Conservation (phyloP, 1,284 basidiomycete species). For the Marasmius fiardii region DNA sequence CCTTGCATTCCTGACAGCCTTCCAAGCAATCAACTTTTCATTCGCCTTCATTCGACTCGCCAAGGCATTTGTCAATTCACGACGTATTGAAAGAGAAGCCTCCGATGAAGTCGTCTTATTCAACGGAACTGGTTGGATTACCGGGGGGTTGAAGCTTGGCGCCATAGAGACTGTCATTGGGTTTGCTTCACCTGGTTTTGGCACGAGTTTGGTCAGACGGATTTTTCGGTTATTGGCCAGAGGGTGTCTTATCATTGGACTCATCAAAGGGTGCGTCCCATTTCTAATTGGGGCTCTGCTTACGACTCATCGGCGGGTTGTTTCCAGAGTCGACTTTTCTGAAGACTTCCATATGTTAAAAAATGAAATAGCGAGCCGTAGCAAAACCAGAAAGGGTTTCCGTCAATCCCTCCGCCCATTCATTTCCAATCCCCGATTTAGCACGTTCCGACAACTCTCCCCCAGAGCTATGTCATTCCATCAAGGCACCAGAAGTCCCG, state of each 20-base stretch:
- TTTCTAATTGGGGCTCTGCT: neutral
- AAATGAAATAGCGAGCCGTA: slow-evolving; percentile 28
- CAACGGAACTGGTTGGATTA: slow-evolving; percentile 63
- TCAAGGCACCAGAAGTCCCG: slow-evolving; percentile 17
- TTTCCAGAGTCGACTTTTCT: slow-evolving; percentile 36
- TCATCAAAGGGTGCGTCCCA: slow-evolving; percentile 57
- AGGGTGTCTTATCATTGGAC: slow-evolving; percentile 52
- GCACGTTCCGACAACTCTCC: slow-evolving; percentile 51
- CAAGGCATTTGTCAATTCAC: slow-evolving; percentile 45
- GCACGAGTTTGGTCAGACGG: slow-evolving; percentile 48
- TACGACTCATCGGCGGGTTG: too few relatives aligned
- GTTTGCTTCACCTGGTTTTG: slow-evolving; percentile 53
- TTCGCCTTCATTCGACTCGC: slow-evolving; percentile 57
- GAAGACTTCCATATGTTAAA: slow-evolving; percentile 40
- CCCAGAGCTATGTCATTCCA: slow-evolving; percentile 36
- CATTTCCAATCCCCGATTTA: slow-evolving; percentile 53
- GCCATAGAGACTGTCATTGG: slow-evolving; percentile 64
- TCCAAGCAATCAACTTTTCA: slow-evolving; percentile 54
- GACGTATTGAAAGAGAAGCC: slow-evolving; percentile 42
- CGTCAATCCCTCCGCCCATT: slow-evolving; percentile 38
- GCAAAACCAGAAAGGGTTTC: slow-evolving; percentile 14
- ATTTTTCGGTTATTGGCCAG: slow-evolving; percentile 54
- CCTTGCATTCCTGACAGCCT: slow-evolving; percentile 52
- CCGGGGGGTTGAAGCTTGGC: slow-evolving; percentile 55
- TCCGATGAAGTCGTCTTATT: slow-evolving; percentile 49